Base-by-base conservation (phyloP, 768 basidiomycete species). In the Suillus subalutaceus region DNA sequence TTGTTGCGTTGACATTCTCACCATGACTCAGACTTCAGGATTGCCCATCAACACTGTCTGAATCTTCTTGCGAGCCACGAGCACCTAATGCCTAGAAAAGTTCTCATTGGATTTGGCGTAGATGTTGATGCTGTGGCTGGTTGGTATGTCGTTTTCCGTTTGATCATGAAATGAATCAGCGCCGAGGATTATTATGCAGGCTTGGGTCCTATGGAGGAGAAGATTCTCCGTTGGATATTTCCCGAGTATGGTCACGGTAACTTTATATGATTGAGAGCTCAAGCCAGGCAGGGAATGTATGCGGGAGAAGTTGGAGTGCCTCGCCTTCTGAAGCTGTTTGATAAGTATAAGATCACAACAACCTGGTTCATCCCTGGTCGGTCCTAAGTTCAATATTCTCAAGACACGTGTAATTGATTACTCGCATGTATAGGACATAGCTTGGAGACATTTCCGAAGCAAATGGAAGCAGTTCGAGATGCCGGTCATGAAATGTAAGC, bases 91-190 rank as follows among this genome's bases (percentile, higher is more conserved):
- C 79, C 84, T 60, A 81, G 86, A 57, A 86, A 82, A 70, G 82
- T 86, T 26, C 80, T 89, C 20, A 79, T 88, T 41, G 81, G 86
- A 18, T 87, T 89, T 72, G 90, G 89, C 32, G 87, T 91, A 10
- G 90, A 93, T 67, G 89, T 92, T 3, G 91, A 93, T 65, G 90
- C 90, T 2, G 90, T 91, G 4, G 85, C 90, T 20, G 91, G 90
- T 69, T 92, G 91, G 90, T 86, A 73, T 13, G 63, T 16, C 32
- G 40, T 46, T 16, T 9, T n/a, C 23, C 16, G n/a, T 59, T 55
- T n/a, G 6, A 13, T 53, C 58, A 63, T 52, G 65, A 48, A 1
- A 58, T 40, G 6, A 38, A 57, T 35, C 55, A 46, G 26, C 37
- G 18, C 52, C n/a, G 43, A 23, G 38, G 50, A 46, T 15, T 52